These are phyloP conservation scores for Orbilia brochopaga DNA, from an alignment of 2,329 filamentous ascomycete genomes.

Conservation along the genomic window DNA sequence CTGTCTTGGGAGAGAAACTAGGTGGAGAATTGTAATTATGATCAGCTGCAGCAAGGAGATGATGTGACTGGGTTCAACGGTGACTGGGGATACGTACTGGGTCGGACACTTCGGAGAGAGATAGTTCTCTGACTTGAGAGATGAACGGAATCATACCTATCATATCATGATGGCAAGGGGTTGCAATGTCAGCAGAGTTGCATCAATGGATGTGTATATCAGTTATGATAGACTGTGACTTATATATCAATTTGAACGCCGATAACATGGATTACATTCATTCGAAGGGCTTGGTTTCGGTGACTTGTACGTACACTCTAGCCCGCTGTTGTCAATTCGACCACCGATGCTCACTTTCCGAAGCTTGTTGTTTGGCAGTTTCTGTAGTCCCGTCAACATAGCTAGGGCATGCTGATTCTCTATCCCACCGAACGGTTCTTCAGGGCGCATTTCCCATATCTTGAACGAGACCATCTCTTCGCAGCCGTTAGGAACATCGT, in stretches of 20 bases:
- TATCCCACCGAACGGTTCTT: neutral
- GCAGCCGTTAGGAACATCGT: neutral
- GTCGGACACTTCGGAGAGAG: neutral
- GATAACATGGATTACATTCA: too few relatives aligned
- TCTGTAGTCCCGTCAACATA: neutral
- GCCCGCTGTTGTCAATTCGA: neutral
- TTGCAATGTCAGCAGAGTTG: too few relatives aligned
- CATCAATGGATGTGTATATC: too few relatives aligned
- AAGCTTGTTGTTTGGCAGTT: neutral
- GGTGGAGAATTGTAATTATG: neutral
- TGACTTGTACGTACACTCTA: neutral
- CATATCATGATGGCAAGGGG: neutral
- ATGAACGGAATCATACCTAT: neutral
- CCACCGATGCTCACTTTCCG: neutral
- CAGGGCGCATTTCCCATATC: neutral
- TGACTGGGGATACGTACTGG: too few relatives aligned
- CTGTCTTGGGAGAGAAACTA: neutral
- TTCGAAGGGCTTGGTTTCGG: too few relatives aligned
- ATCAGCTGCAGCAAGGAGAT: too few relatives aligned
- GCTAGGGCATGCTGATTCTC: neutral
- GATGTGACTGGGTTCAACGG: too few relatives aligned
- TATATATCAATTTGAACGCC: too few relatives aligned
- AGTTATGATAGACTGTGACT: too few relatives aligned
- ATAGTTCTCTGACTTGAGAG: constrained; percentile 10
- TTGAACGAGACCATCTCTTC: constrained; percentile 6